Conservation (phyloP, 2,329 filamentous ascomycete genomes). For the Sporothrix luriei region DNA sequence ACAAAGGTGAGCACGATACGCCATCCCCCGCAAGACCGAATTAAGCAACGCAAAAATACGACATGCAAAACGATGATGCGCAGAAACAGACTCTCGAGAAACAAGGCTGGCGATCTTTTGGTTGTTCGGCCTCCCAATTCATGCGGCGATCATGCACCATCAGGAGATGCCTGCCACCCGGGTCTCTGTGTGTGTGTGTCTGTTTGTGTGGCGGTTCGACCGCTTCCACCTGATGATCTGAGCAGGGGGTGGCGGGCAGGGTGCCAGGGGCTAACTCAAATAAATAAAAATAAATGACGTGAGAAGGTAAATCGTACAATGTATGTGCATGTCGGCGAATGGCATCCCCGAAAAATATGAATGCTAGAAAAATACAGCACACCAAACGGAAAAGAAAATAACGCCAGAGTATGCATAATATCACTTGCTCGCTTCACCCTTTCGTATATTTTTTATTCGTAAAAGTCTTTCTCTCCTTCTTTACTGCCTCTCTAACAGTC, state of each 20-base stretch:
- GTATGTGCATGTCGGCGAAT: too few relatives aligned
- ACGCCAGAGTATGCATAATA: constrained; percentile 7
- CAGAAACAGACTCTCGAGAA: constrained; percentile 25
- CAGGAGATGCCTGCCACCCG: constrained; percentile 11
- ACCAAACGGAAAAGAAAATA: neutral
- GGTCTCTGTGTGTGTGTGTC: neutral
- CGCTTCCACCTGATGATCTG: neutral
- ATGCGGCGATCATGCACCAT: constrained; percentile 26
- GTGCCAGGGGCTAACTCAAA: constrained; percentile 3
- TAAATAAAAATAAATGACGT: neutral
- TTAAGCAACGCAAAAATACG: neutral
- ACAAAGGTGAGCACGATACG: constrained; percentile 4
- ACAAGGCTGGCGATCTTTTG: constrained; percentile 26
- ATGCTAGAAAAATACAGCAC: constrained; percentile 1
- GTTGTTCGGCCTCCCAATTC: constrained; percentile 18
- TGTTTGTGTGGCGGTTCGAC: neutral
- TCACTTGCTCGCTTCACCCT: neutral
- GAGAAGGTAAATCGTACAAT: neutral
- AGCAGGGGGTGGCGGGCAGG: neutral
- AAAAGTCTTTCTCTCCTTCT: neutral
- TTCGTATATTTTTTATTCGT: neutral
- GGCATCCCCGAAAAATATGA: neutral
- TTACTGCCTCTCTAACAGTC: neutral
- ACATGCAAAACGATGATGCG: constrained; percentile 14
- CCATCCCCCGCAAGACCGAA: neutral